Conservation (phyloP, 805 yeast genomes). For the Saturnispora kantuleensis region DNA sequence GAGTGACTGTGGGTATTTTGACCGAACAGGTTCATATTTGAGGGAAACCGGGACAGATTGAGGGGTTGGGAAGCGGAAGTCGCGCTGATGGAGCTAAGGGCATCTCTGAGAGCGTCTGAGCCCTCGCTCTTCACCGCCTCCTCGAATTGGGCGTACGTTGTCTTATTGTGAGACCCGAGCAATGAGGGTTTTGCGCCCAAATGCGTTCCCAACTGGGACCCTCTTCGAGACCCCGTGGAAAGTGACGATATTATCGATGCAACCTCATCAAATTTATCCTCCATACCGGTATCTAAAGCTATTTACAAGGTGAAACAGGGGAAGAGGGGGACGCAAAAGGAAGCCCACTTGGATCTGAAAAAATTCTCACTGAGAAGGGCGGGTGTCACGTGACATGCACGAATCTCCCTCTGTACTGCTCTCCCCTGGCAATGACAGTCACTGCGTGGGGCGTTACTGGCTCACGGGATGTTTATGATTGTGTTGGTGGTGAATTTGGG, state of each 20-base stretch:
- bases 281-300: background rate
- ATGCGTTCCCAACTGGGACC: background rate
- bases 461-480: too few species aligned
- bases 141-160: conserved; percentile 13
- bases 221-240: conserved; percentile 19
- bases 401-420: too few species aligned
- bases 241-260: conserved; percentile 26
- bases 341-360: too few species aligned
- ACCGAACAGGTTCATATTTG: conserved; percentile 33
- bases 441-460: too few species aligned
- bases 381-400: too few species aligned
- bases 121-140: conserved; percentile 25
- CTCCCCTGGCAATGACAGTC: too few species aligned
- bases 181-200: conserved; percentile 15
- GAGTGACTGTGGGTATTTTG: conserved; percentile 27
- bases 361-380: too few species aligned
- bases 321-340: background rate
- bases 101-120: conserved; percentile 25
- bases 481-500: too few species aligned
- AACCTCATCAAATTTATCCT: conserved; percentile 18
- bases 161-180: conserved; percentile 12
- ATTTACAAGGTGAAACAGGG: background rate
- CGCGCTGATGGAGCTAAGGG: conserved; percentile 26
- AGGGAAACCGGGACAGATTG: conserved; percentile 25
- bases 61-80: conserved; percentile 17